phyloP scores from a whole-genome alignment of 2,329 filamentous ascomycete genomes.

The Aspergillus oerlinghausenensis region DNA sequence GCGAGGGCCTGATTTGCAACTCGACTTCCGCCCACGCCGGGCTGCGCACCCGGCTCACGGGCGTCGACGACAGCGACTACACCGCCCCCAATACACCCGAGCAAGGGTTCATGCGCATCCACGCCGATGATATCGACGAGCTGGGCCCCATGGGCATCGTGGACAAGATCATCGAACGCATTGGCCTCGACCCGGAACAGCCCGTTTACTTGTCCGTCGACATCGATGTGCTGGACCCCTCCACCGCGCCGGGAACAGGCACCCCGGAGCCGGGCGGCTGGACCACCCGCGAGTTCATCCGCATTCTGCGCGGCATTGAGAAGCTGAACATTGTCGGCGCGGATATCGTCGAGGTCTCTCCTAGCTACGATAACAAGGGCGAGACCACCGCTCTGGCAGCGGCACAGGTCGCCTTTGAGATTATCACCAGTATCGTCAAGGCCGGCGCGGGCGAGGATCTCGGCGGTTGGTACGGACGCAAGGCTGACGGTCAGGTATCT shows the following conservation, averaged over 20 bases:
- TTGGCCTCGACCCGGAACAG: constrained; percentile 61
- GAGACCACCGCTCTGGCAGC: constrained; percentile 80
- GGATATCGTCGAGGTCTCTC: constrained; percentile 84
- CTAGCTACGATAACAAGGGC: constrained; percentile 73
- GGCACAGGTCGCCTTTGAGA: constrained; percentile 79
- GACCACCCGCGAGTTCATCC: constrained; percentile 82
- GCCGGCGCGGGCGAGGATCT: constrained; percentile 36
- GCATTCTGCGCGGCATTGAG: constrained; percentile 77
- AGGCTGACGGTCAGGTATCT: constrained; percentile 2
- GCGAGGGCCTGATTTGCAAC: constrained; percentile 74
- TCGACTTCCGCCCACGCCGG: constrained; percentile 75
- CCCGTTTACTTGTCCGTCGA: constrained; percentile 80
- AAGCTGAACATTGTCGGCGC: constrained; percentile 79
- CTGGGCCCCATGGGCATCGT: constrained; percentile 69
- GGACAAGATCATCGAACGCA: constrained; percentile 62
- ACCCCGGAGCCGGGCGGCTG: constrained; percentile 88
- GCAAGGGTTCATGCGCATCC: constrained; percentile 75
- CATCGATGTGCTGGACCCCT: constrained; percentile 76
- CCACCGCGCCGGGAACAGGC: constrained; percentile 67
- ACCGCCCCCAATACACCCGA: constrained; percentile 59
- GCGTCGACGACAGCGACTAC: constrained; percentile 62
- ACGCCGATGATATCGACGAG: constrained; percentile 84
- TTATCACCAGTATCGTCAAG: constrained; percentile 62
- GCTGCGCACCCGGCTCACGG: constrained; percentile 69
- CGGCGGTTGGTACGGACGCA: constrained; percentile 38